Evolutionary conservation across 2,329 filamentous ascomycete genomes (phyloP), one percentile per base, ranked within the genome.

Genomic region (Diaporthe eres): DNA sequence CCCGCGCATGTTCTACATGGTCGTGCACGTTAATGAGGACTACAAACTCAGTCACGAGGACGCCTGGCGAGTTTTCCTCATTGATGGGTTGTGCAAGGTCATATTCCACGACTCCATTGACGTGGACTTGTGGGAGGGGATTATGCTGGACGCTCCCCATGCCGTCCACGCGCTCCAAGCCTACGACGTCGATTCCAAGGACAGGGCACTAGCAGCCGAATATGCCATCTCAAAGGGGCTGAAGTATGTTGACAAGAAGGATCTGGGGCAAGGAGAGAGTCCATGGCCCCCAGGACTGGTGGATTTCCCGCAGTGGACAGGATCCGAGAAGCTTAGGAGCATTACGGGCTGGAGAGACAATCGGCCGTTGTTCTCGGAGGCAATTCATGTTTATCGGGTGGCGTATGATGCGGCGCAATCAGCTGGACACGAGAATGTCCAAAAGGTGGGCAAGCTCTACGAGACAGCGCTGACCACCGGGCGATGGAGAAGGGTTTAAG

Each of bases 291-390:
- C 80, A 1, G 31, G 80, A 1, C 75, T 84, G 4, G 81, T 86
- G 22, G 82, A 81, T 17, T 86, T 83, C 42, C 83, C 82, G 25
- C 86, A 87, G 77, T 87, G 86, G 85, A 83, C 86, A 0, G 81
- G 83, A 22, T 86, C 85, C n/a, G 79, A 83, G 0, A 87, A 86
- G 78, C 81, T 87, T 13, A 78, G 86, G 19, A 76, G 65, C 19
- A 39, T 86, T 51, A 86, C 84, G 8, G 85, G 85, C 0, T 88
- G 86, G 86, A 79, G 71, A 1, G 86, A 87, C 25, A 80, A 75
- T 37, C 79, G 84, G 49, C 75, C 79, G 31, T 77, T 86, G 25
- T 86, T 87, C 60, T 81, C 82, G 1, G 82, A 86, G 71, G 81
- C 81, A 0, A 25, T 85, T 13, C 78, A 81, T 7, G 81, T 81